These are phyloP conservation scores for Citeromyces hawaiiensis DNA, from an alignment of 1,139 yeast genomes.

Conservation along the genomic window DNA sequence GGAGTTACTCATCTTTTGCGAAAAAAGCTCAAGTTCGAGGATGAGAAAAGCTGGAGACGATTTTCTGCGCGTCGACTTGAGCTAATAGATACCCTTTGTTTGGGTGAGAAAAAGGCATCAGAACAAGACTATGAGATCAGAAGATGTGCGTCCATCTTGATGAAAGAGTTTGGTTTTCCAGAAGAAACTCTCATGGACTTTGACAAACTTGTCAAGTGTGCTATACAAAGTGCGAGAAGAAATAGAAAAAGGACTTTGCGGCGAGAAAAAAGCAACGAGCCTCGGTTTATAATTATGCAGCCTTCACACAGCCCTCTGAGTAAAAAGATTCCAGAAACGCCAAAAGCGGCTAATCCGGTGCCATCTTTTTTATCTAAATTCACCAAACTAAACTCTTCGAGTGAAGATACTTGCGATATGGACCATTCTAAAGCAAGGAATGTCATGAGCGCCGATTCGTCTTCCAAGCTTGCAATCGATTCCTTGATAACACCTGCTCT, in stretches of 20 bases:
- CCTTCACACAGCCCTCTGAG: neutral
- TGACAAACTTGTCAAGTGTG: constrained; percentile 84
- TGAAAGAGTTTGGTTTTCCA: constrained; percentile 67
- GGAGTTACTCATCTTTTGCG: constrained; percentile 80
- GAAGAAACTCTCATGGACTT: constrained; percentile 51
- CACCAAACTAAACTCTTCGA: constrained; percentile 8
- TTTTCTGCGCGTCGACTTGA: constrained; percentile 83
- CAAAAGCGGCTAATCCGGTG: neutral
- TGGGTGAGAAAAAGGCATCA: constrained; percentile 73
- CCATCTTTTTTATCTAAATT: constrained; percentile 11
- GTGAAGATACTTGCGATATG: constrained; percentile 8
- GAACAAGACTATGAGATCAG: constrained; percentile 80
- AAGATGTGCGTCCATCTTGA: constrained; percentile 60
- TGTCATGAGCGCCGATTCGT: constrained; percentile 9
- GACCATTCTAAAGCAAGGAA: constrained; percentile 8
- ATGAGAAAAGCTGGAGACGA: constrained; percentile 77
- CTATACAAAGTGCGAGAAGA: constrained; percentile 69
- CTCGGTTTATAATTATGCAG: constrained; percentile 1
- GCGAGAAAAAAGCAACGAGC: constrained; percentile 5
- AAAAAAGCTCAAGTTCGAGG: constrained; percentile 56
- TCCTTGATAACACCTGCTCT: constrained; percentile 11
- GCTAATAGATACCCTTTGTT: constrained; percentile 67
- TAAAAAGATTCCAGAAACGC: neutral
- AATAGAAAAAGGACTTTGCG: constrained; percentile 44
- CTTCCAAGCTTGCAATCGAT: constrained; percentile 16